Percentiles rank a stretch among this genome's conserved stretches.
Evolutionary conservation across 257 asterid genomes (phyloP).

Genomic region (Lycium barbarum): DNA sequence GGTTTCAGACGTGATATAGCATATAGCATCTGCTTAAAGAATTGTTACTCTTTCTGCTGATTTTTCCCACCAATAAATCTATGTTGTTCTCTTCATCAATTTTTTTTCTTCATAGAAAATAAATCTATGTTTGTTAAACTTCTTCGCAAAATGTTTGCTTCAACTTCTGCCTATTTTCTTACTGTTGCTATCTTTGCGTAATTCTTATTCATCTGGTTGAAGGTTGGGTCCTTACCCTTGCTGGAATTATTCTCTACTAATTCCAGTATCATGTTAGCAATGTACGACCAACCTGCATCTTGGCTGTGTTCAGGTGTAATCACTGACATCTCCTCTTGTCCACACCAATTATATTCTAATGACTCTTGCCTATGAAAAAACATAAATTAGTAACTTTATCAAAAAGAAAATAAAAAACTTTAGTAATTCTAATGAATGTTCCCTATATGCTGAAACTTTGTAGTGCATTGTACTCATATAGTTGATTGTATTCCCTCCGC

Average conservation of each 20-base stretch:
- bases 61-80: slow-evolving; percentile 4
- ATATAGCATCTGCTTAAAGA: neutral
- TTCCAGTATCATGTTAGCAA: neutral
- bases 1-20: neutral
- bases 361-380: neutral
- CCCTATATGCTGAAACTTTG: neutral
- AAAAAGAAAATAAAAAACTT: neutral
- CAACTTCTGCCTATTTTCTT: neutral
- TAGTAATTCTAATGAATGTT: neutral
- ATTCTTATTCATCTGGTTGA: slow-evolving; percentile 15
- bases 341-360: slow-evolving; percentile 7
- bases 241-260: neutral
- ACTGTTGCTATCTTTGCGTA: slow-evolving; percentile 1
- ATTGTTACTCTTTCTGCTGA: slow-evolving; percentile 6
- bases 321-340: slow-evolving; percentile 10
- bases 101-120: no score
- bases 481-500: neutral
- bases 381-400: neutral
- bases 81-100: neutral
- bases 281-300: neutral
- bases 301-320: neutral
- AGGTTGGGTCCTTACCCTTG: neutral
- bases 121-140: neutral
- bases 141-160: slow-evolving; percentile 17
- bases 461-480: neutral